Evolutionary conservation across 305 asterid genomes (phyloP).

Genomic region (Fraxinus angustifolia): DNA sequence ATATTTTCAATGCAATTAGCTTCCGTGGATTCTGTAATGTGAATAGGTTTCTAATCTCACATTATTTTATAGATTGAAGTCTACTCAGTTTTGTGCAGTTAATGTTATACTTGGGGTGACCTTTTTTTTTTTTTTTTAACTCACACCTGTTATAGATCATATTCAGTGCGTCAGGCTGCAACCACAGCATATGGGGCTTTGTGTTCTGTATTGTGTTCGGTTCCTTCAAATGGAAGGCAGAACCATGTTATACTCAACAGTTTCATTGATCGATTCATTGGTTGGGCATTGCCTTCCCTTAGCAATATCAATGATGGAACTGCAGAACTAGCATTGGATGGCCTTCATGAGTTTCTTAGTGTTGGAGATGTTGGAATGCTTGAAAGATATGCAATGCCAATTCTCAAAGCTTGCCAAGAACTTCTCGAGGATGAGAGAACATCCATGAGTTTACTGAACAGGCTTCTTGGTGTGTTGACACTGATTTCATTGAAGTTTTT

Average conservation of each 20-base stretch:
- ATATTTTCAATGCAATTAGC: background rate
- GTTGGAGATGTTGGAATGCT: slow-evolving; percentile 82
- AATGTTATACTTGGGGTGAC: slow-evolving; percentile 11
- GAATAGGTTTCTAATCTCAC: background rate
- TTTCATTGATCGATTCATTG: slow-evolving; percentile 79
- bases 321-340: slow-evolving; percentile 74
- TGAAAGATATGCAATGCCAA: slow-evolving; percentile 90
- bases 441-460: slow-evolving; percentile 68
- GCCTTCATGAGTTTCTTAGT: slow-evolving; percentile 83
- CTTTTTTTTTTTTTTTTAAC: slow-evolving; percentile 17
- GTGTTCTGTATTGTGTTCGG: slow-evolving; percentile 68
- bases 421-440: slow-evolving; percentile 98
- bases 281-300: slow-evolving; percentile 88
- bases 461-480: slow-evolving; percentile 72
- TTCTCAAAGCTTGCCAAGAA: slow-evolving; percentile 95
- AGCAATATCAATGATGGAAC: slow-evolving; percentile 54
- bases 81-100: slow-evolving; percentile 1
- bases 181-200: slow-evolving; percentile 91
- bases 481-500: slow-evolving; percentile 81
- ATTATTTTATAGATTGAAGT: slow-evolving; percentile 5
- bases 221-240: slow-evolving; percentile 84
- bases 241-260: slow-evolving; percentile 63
- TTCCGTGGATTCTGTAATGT: background rate
- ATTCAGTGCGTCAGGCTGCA: slow-evolving; percentile 81
- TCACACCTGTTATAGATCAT: slow-evolving; percentile 52